These are phyloP conservation scores for Podospora didyma DNA, from an alignment of 495 filamentous ascomycete species.

Conservation along the genomic window DNA sequence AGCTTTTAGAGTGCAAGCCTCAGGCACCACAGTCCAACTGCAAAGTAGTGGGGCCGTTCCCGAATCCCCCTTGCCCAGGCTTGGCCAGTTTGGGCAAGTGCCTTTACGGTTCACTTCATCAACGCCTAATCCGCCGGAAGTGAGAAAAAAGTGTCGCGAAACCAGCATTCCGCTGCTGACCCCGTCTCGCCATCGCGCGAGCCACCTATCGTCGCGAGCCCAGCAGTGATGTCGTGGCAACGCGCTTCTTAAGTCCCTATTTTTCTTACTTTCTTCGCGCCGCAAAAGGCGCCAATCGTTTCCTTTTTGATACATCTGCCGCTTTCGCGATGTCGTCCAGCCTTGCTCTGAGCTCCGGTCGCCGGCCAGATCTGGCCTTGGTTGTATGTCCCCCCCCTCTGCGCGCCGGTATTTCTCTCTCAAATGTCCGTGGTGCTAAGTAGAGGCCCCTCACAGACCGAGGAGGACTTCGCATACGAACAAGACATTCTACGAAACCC, in stretches of 20 bases:
- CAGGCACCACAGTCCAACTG: no score
- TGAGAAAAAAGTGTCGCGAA: conserved; percentile 22
- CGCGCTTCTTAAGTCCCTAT: conserved; percentile 10
- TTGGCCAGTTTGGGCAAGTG: no score
- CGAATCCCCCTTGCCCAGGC: no score
- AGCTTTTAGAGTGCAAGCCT: no score
- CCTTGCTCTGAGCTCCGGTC: conserved; percentile 25
- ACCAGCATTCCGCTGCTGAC: conserved; percentile 13
- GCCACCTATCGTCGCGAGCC: conserved; percentile 10
- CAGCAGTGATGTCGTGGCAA: conserved; percentile 33
- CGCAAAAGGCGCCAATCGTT: conserved; percentile 10
- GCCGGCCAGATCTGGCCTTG: conserved; percentile 63
- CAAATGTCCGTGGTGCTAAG: conserved; percentile 3
- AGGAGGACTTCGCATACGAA: conserved; percentile 91
- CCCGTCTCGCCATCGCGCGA: conserved; percentile 19
- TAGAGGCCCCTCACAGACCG: conserved; percentile 48
- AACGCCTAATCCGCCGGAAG: background rate
- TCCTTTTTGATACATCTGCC: background rate
- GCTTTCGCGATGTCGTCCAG: conserved; percentile 26
- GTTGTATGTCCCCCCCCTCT: conserved; percentile 56
- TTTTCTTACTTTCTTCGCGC: background rate
- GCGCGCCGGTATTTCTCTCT: background rate
- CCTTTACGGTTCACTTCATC: no score
- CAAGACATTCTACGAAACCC: conserved; percentile 88
- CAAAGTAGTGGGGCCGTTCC: no score